Percentiles rank a stretch among this genome's conserved stretches.
Evolutionary conservation across 2,329 filamentous ascomycete genomes (phyloP).

Genomic region (Penicillium sp.): DNA sequence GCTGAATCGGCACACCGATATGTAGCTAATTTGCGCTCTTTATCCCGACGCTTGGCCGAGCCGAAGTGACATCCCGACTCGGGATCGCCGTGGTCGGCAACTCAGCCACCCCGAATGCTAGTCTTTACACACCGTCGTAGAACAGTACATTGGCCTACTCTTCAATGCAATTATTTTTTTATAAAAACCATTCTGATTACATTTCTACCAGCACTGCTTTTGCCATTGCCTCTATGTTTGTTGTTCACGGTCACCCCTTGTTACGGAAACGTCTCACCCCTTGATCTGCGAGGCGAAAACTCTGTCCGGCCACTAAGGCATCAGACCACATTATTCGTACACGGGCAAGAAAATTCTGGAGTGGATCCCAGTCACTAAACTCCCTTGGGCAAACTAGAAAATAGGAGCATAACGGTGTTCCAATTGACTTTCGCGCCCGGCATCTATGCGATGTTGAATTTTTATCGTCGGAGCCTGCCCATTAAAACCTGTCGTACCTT

Average conservation of each 20-base stretch:
- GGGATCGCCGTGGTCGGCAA: conserved; percentile 13
- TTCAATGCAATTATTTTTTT: no score
- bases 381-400: conserved; percentile 1
- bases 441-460: neutral
- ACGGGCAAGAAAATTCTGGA: neutral
- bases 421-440: neutral
- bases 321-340: conserved; percentile 7
- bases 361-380: neutral
- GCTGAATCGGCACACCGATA: conserved; percentile 29
- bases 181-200: neutral
- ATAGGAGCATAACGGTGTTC: neutral
- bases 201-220: neutral
- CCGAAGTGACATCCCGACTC: conserved; percentile 11
- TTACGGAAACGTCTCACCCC: conserved; percentile 15
- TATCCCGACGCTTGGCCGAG: conserved; percentile 18
- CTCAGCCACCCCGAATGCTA: neutral
- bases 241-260: conserved; percentile 12
- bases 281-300: conserved; percentile 20
- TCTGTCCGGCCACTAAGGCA: neutral
- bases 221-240: neutral
- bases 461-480: neutral
- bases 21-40: neutral
- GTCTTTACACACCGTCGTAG: neutral
- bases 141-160: neutral
- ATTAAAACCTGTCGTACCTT: neutral